phyloP scores from a whole-genome alignment of 2,329 filamentous ascomycete genomes.

The Knoxdaviesia capensis region DNA sequence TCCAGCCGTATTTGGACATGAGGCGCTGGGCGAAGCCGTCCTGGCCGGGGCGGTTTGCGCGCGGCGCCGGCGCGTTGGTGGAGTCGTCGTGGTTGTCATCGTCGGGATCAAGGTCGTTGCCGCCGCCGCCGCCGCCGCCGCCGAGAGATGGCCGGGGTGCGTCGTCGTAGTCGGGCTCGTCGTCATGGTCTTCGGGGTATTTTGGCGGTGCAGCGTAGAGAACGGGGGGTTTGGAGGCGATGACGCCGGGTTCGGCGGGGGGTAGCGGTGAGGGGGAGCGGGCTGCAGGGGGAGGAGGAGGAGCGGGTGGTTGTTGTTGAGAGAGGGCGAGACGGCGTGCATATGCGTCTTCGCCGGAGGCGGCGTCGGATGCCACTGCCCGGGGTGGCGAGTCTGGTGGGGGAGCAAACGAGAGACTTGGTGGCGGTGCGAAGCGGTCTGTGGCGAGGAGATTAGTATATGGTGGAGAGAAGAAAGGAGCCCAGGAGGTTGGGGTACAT shows the following conservation, averaged over 20 bases:
- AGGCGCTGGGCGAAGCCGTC: conserved; percentile 71
- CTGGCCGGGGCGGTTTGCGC: conserved; percentile 55
- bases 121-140: conserved; percentile 16
- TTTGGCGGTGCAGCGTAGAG: conserved; percentile 39
- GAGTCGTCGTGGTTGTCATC: conserved; percentile 12
- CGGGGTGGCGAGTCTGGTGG: conserved; percentile 28
- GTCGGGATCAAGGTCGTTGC: conserved; percentile 12
- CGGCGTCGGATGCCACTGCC: conserved; percentile 32
- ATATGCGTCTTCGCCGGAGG: conserved; percentile 51
- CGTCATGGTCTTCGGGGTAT: conserved; percentile 9
- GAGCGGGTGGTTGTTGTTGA: conserved; percentile 16
- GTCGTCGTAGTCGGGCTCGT: conserved; percentile 20
- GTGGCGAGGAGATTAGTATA: neutral
- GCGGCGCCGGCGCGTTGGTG: conserved; percentile 12
- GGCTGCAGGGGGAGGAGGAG: conserved; percentile 10
- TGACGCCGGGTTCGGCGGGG: conserved; percentile 13
- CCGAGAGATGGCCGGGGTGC: conserved; percentile 26
- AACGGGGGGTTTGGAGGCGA: conserved; percentile 53
- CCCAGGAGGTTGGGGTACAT: neutral
- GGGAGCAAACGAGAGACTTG: conserved; percentile 34
- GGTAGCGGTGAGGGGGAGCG: conserved; percentile 15
- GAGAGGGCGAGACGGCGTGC: conserved; percentile 39
- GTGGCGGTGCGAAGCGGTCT: conserved; percentile 41
- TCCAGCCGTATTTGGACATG: conserved; percentile 89
- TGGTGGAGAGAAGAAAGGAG: neutral